Evolutionary conservation across 2,329 filamentous ascomycete genomes (phyloP), one percentile per base, ranked within the genome.

Genomic region (Pseudogymnoascus sp.): DNA sequence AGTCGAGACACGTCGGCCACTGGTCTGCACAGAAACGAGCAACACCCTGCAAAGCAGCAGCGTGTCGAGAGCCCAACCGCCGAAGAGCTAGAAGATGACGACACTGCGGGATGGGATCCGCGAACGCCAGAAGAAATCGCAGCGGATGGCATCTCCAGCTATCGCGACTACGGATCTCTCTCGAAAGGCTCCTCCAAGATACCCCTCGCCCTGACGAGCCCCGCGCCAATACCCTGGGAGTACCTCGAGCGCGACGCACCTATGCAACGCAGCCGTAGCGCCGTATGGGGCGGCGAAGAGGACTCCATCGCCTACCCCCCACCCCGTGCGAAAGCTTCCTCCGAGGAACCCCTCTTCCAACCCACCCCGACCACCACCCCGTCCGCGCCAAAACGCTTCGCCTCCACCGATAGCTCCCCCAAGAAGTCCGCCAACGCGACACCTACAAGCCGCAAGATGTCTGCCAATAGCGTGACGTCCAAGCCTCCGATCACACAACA

Each of bases 181-280:
- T 81, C 73, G 70, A 88, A 82, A 76, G 83, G 80, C 78, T 84
- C 77, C 78, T 96, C 93, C 49, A 87, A 91, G 61, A 97, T 99
- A 72, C 95, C 95, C 1, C 82, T 97, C 38, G 87, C 91, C 31
- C 93, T 91, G 69, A 79, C 83, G 12, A 96, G 91, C 72, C 89
- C 90, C 1, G 83, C 86, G 18, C 91, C 92, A 9, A 87, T 96
- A 63, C 84, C 90, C 1, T 75, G 83, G 60, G 85, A 88, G 59
- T 85, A 88, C 66, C 79, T 91, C 52, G 92, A 93, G 67, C 85
- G 92, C 66, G 88, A 91, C 69, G 86, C 84, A 23, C 86, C 86
- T 21, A 79, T 88, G 49, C 77, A 82, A 62, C 84, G 92, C 62
- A 84, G 82, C 67, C 79, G 80, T 68, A 84, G 82, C 64, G 80